phyloP scores from a whole-genome alignment of 2,329 filamentous ascomycete genomes.

The Fusarium miscanthi region DNA sequence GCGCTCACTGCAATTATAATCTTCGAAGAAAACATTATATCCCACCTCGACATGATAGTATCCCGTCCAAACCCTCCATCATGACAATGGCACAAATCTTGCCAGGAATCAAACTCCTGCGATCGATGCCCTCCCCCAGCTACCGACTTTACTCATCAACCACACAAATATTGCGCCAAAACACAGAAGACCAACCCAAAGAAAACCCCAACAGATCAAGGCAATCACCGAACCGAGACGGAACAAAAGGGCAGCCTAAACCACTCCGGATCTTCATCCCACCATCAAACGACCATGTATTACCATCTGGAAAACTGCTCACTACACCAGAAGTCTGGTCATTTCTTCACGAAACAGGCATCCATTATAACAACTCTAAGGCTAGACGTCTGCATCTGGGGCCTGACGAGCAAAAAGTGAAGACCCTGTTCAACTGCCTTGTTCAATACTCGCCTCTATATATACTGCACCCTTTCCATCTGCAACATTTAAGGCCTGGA shows the following conservation, averaged over 20 bases:
- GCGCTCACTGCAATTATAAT: background rate
- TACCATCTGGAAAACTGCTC: slow-evolving; percentile 38
- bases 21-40: background rate
- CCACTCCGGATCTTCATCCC: slow-evolving; percentile 31
- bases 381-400: slow-evolving; percentile 23
- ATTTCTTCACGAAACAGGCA: slow-evolving; percentile 45
- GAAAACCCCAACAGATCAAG: background rate
- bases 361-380: slow-evolving; percentile 42
- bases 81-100: slow-evolving; percentile 44
- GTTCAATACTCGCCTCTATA: slow-evolving; percentile 46
- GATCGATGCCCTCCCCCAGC: slow-evolving; percentile 13
- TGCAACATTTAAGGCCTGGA: slow-evolving; percentile 48
- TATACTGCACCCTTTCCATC: slow-evolving; percentile 49
- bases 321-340: slow-evolving; percentile 46
- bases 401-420: slow-evolving; percentile 13
- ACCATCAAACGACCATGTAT: slow-evolving; percentile 34
- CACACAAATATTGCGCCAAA: slow-evolving; percentile 7
- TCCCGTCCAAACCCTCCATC: slow-evolving; percentile 11
- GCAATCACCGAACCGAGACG: background rate
- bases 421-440: slow-evolving; percentile 35
- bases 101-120: slow-evolving; percentile 23
- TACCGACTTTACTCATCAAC: slow-evolving; percentile 27
- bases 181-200: background rate
- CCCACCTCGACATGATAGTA: slow-evolving; percentile 27
- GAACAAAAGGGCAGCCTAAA: background rate